These are phyloP conservation scores for Globisporangium cylindrosporum DNA, from an alignment of 352 stramenopile genomes.

Conservation along the genomic window DNA sequence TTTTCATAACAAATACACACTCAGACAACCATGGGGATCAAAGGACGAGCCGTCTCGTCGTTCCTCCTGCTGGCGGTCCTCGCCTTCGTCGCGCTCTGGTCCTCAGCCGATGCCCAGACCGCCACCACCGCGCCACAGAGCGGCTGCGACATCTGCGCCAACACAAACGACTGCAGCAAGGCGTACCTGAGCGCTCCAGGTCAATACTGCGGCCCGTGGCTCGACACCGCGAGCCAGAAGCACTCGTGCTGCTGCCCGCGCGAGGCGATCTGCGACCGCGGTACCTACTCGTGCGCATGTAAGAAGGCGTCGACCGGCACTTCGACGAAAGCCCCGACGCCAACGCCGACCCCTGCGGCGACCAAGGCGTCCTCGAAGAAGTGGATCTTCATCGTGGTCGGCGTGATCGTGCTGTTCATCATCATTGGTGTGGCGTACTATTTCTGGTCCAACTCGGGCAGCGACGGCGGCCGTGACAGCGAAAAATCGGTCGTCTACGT, in stretches of 20 bases:
- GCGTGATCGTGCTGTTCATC: slow-evolving; percentile 31
- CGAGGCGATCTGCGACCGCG: slow-evolving; percentile 31
- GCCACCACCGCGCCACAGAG: slow-evolving; percentile 10
- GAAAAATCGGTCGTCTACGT: slow-evolving; percentile 34
- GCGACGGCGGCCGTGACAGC: slow-evolving; percentile 22
- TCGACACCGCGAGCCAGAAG: slow-evolving; percentile 33
- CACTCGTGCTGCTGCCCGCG: slow-evolving; percentile 53
- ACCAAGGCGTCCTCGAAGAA: slow-evolving; percentile 27
- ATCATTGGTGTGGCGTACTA: slow-evolving; percentile 36
- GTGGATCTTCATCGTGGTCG: slow-evolving; percentile 28
- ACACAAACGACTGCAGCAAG: slow-evolving; percentile 40
- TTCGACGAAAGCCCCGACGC: slow-evolving; percentile 24
- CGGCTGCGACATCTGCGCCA: slow-evolving; percentile 52
- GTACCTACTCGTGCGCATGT: slow-evolving; percentile 46
- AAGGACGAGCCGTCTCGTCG: slow-evolving; percentile 6
- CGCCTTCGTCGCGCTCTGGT: slow-evolving; percentile 13
- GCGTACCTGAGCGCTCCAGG: slow-evolving; percentile 43
- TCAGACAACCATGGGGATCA: slow-evolving; percentile 3
- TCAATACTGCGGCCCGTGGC: slow-evolving; percentile 54
- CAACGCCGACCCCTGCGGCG: slow-evolving; percentile 33
- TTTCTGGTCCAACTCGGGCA: slow-evolving; percentile 34
- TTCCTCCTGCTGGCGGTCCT: slow-evolving; percentile 14
- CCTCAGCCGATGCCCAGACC: slow-evolving; percentile 5
- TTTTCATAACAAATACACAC: background rate
- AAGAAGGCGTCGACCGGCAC: slow-evolving; percentile 19